phyloP scores from a whole-genome alignment of 1,284 basidiomycete genomes.

The Vanrija sp. region DNA sequence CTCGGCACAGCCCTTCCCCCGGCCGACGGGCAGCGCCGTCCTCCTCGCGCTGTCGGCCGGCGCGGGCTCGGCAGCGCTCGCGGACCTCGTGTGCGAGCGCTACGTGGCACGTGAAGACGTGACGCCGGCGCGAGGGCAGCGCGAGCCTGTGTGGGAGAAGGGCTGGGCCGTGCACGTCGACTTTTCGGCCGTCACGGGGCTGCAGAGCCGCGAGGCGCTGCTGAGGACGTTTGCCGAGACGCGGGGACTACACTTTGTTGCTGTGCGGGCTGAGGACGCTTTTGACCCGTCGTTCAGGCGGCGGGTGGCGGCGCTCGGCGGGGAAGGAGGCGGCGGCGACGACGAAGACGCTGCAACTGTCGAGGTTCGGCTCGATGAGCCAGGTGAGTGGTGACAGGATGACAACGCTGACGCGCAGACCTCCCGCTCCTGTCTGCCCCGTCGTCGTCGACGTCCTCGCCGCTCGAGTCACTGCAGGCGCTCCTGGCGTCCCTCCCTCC shows the following conservation, averaged over 20 bases:
- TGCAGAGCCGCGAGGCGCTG: slow-evolving; percentile 12
- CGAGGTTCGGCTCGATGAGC: slow-evolving; percentile 22
- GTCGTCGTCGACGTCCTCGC: slow-evolving; percentile 38
- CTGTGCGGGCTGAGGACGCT: slow-evolving; percentile 40
- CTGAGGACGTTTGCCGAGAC: slow-evolving; percentile 21
- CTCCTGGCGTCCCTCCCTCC: slow-evolving; percentile 72
- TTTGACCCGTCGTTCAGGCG: slow-evolving; percentile 25
- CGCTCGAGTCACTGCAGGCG: slow-evolving; percentile 55
- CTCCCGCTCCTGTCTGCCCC: slow-evolving; percentile 39
- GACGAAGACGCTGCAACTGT: not conserved
- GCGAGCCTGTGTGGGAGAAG: slow-evolving; percentile 34
- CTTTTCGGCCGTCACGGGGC: slow-evolving; percentile 24
- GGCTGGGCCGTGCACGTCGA: slow-evolving; percentile 45
- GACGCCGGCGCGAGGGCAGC: slow-evolving; percentile 28
- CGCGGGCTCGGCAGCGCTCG: slow-evolving; percentile 38
- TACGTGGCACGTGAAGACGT: slow-evolving; percentile 29
- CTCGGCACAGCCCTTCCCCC: slow-evolving; percentile 15
- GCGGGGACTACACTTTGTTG: slow-evolving; percentile 25
- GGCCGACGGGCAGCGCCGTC: slow-evolving; percentile 17
- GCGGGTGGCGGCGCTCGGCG: slow-evolving; percentile 6
- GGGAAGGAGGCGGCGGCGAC: not conserved
- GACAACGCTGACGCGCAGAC: slow-evolving; percentile 12
- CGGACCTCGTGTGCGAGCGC: slow-evolving; percentile 29
- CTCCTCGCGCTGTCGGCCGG: slow-evolving; percentile 40
- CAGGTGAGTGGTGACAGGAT: slow-evolving; percentile 15